Evolutionary conservation across 306 rosid genomes (phyloP), one percentile per base, ranked within the genome.

Genomic region (Cucurbita moschata): DNA sequence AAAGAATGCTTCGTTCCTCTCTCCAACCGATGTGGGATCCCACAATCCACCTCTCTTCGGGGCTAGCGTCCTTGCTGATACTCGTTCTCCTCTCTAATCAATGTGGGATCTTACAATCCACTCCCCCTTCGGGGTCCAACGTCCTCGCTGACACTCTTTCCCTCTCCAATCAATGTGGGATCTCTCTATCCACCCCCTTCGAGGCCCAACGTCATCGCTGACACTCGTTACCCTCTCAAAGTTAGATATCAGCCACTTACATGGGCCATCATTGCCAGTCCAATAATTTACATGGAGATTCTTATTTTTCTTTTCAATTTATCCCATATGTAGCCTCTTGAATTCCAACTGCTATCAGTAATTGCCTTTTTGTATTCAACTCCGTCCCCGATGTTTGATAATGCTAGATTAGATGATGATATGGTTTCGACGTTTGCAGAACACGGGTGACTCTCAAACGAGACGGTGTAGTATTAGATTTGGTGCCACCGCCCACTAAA

Each of bases 401-500:
- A 40, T 40, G 18, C 66, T 18, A 18, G 53, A 68, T 50, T n/a
- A 37, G 40, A 9, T 13, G 54, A 43, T 56, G 40, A 55, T 73
- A 39, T 73, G 73, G 21, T 77, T 37, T 71, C 42, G 8, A 5
- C 61, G 47, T 80, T 78, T 79, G 80, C 86, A 90, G 96, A 81
- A 93, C 96, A 6, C 94, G 83, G 30, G 92, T 93, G 71, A 85
- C 93, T 65, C 90, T 93, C 54, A 93, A 88, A 85, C 87, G 82
- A 79, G 88, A 84, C 73, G 93, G 96, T 76, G 96, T 86, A 13
- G 82, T 85, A 68, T 82, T 93, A 81, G 96, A 93, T 77, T 79
- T 93, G 85, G 96, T 90, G 75, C 98, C 97, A 23, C 97, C 97
- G 64, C 97, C 88, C 60, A 90, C 98, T 66, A 93, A 93, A 87